Conservation (phyloP, 768 basidiomycete species). For the Fibroporia radiculosa region DNA sequence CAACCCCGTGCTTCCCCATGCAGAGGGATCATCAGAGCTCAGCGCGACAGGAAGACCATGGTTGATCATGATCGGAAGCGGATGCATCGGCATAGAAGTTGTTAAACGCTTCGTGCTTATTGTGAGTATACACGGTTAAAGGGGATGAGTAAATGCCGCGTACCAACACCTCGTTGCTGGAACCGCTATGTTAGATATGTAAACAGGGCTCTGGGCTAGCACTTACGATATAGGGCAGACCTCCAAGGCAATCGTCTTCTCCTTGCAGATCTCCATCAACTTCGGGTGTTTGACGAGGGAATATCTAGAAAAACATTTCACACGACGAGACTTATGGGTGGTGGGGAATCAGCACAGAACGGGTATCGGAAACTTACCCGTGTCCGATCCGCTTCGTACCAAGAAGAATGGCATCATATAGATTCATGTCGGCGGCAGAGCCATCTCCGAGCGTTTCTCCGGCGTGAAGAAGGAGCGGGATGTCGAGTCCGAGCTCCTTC, state of each 20-base stretch:
- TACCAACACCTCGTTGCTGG: conserved; percentile 69
- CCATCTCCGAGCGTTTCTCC: conserved; percentile 81
- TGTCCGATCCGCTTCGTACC: conserved; percentile 80
- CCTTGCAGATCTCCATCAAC: conserved; percentile 58
- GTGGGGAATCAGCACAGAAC: not conserved
- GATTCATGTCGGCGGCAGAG: conserved; percentile 60
- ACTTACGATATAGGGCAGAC: conserved; percentile 79
- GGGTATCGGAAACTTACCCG: conserved; percentile 36
- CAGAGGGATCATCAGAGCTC: conserved; percentile 68
- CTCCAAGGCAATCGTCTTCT: conserved; percentile 59
- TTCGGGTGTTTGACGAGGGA: conserved; percentile 71
- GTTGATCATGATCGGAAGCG: conserved; percentile 60
- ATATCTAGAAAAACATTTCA: conserved; percentile 33
- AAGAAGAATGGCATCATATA: conserved; percentile 73
- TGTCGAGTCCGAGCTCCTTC: conserved; percentile 48
- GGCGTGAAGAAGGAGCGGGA: conserved; percentile 76
- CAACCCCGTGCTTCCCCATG: conserved; percentile 73
- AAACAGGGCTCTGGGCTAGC: conserved; percentile 1
- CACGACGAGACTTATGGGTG: too few relatives aligned
- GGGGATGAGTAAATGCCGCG: not conserved
- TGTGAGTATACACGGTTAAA: not conserved
- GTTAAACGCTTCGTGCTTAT: conserved; percentile 47
- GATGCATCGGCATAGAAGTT: conserved; percentile 76
- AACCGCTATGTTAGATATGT: not conserved
- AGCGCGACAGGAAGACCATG: conserved; percentile 66